Conservation (phyloP, 768 basidiomycete species). For the Exidia glandulosa region DNA sequence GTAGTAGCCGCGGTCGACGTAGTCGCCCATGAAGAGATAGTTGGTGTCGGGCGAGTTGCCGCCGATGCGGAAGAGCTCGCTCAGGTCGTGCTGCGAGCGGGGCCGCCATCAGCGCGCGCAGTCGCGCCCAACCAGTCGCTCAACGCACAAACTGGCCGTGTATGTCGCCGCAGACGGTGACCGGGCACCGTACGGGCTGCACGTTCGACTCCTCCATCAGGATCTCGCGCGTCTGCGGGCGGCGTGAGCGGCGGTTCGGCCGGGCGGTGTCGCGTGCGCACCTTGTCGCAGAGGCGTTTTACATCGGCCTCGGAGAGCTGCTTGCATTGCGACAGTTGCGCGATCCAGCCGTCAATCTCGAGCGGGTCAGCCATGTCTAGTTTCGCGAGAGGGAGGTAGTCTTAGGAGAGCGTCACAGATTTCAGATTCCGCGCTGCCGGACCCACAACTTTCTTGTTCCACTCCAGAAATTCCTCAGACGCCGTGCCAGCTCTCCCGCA, state of each 20-base stretch:
- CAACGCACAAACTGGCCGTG: slow-evolving; percentile 99
- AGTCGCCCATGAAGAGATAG: slow-evolving; percentile 99
- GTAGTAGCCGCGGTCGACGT: slow-evolving; percentile 98
- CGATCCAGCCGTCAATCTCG: slow-evolving; percentile 95
- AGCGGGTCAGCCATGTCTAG: slow-evolving; percentile 18
- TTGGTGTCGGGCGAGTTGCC: slow-evolving; percentile 99
- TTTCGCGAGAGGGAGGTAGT: neutral
- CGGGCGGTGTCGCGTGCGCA: slow-evolving; percentile 28
- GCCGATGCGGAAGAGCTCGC: slow-evolving; percentile 96
- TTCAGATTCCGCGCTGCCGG: neutral
- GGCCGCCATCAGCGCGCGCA: neutral
- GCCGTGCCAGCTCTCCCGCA: no score
- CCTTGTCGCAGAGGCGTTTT: slow-evolving; percentile 98
- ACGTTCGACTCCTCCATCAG: slow-evolving; percentile 99
- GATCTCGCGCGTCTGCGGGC: slow-evolving; percentile 82
- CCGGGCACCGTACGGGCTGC: slow-evolving; percentile 95
- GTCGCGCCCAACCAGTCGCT: slow-evolving; percentile 1
- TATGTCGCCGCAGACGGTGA: slow-evolving; percentile 98
- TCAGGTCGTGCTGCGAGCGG: slow-evolving; percentile 82
- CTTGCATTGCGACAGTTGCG: slow-evolving; percentile 94
- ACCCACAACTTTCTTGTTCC: no score
- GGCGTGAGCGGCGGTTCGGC: slow-evolving; percentile 12
- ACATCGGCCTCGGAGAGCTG: slow-evolving; percentile 92
- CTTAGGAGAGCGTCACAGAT: neutral
- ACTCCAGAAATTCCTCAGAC: no score